Evolutionary conservation across 1,284 basidiomycete species (phyloP).

Genomic region (Puccinia triticina): DNA sequence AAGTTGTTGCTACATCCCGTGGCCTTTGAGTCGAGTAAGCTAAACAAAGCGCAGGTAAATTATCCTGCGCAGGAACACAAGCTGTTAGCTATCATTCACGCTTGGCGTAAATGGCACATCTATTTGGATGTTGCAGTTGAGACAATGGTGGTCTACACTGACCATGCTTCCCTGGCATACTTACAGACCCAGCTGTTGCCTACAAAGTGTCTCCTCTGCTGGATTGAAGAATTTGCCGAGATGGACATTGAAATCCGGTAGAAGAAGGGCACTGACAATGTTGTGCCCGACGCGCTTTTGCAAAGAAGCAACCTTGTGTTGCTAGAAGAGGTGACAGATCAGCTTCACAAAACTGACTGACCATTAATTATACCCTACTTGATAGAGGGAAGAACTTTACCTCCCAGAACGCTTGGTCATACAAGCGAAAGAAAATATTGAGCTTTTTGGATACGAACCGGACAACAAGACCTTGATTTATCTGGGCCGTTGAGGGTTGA

Average conservation of each 20-base stretch:
- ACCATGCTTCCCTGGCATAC: too few species aligned
- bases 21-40: conserved; percentile 50
- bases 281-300: background rate
- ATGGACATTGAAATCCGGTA: too few species aligned
- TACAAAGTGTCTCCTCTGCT: too few species aligned
- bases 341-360: background rate
- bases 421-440: background rate
- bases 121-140: conserved; percentile 29
- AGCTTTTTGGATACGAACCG: background rate
- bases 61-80: conserved; percentile 53
- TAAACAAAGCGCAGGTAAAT: too few species aligned
- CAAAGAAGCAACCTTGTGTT: background rate
- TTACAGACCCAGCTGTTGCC: too few species aligned
- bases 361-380: background rate
- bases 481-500: background rate
- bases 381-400: background rate
- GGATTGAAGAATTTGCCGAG: too few species aligned
- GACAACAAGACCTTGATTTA: too few species aligned
- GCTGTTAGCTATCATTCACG: conserved; percentile 51
- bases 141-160: background rate
- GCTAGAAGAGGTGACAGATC: background rate
- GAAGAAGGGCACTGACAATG: background rate
- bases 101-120: conserved; percentile 49
- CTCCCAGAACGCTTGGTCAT: background rate
- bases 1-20: conserved; percentile 17